phyloP scores from a whole-genome alignment of 306 rosid species.

The Senna tora region DNA sequence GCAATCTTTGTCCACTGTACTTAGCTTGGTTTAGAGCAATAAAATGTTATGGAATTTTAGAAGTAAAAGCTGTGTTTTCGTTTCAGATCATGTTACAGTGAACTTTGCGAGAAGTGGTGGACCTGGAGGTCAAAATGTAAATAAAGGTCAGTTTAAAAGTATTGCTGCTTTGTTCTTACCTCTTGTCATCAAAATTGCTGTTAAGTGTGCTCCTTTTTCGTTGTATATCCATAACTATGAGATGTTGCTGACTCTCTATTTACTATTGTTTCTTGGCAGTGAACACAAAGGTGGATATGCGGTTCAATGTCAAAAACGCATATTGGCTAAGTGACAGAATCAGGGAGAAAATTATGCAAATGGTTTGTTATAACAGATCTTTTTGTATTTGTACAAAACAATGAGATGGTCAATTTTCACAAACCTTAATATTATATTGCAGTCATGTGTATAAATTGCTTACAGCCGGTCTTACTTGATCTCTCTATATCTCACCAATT shows the following conservation, averaged over 20 bases:
- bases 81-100: conserved; percentile 76
- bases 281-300: conserved; percentile 99
- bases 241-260: conserved; percentile 10
- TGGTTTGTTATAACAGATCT: conserved; percentile 5
- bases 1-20: neutral
- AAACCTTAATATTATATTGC: conserved; percentile 8
- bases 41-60: neutral
- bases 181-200: neutral
- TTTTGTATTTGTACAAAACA: neutral
- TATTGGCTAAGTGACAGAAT: conserved; percentile 79
- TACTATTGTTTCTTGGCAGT: conserved; percentile 50
- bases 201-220: conserved; percentile 13
- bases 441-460: neutral
- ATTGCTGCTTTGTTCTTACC: neutral
- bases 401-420: conserved; percentile 15
- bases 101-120: conserved; percentile 95
- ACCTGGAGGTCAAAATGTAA: conserved; percentile 97
- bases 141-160: conserved; percentile 61
- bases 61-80: neutral
- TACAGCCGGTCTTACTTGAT: conserved; percentile 9
- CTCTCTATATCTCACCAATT: neutral
- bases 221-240: neutral
- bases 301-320: conserved; percentile 81
- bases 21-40: neutral
- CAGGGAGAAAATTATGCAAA: conserved; percentile 66